These are phyloP conservation scores for Dothistroma septosporum DNA, from an alignment of 2,329 filamentous ascomycete genomes.

Conservation along the genomic window DNA sequence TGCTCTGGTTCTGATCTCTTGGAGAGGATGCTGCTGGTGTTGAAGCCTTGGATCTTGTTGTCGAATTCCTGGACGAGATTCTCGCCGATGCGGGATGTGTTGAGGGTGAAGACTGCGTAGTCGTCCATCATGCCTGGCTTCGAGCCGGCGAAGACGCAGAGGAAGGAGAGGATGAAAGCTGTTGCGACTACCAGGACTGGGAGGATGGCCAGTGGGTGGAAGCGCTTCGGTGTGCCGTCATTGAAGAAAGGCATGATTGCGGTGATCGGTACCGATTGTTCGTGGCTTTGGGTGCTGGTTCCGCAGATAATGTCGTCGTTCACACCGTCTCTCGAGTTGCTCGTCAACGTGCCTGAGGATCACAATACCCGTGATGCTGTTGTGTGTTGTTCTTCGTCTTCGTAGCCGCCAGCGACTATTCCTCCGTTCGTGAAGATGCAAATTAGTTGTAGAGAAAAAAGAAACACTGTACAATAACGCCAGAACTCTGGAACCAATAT, in stretches of 20 bases:
- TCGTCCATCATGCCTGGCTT: conserved; percentile 54
- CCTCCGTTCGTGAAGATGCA: neutral
- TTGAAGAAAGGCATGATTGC: neutral
- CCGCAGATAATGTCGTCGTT: neutral
- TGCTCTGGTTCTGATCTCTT: conserved; percentile 17
- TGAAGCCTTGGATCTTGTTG: conserved; percentile 24
- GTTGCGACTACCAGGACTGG: conserved; percentile 44
- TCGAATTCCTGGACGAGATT: conserved; percentile 32
- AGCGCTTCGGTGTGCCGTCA: conserved; percentile 6
- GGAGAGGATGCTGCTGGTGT: conserved; percentile 16
- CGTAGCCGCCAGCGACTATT: conserved; percentile 1
- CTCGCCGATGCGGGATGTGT: conserved; percentile 53
- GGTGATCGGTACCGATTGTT: neutral
- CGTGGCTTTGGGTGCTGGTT: neutral
- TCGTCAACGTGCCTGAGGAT: neutral
- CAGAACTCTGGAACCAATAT: neutral
- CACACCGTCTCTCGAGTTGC: neutral
- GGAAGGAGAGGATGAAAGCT: conserved; percentile 55
- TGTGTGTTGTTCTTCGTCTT: neutral
- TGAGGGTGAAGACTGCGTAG: conserved; percentile 56
- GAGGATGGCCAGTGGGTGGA: conserved; percentile 22
- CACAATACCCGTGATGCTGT: neutral
- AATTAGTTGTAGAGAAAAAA: neutral
- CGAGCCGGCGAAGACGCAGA: conserved; percentile 59
- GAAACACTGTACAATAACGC: neutral